Evolutionary conservation across 768 basidiomycete genomes (phyloP), one percentile per base, ranked within the genome.

Genomic region (Hysterangium stoloniferum): DNA sequence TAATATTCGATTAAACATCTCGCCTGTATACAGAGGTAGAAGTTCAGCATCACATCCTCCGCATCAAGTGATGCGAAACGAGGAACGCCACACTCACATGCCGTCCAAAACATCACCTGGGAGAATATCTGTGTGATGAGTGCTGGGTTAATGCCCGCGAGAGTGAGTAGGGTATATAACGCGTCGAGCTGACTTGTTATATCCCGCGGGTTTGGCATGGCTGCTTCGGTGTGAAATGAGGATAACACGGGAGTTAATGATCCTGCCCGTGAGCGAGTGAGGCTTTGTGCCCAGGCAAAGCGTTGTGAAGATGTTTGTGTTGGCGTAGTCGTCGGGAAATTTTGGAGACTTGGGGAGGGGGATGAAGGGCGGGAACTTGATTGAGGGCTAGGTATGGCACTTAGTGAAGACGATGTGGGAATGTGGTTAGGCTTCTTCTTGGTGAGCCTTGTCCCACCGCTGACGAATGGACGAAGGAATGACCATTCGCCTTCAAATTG

Each of bases 401-500:
- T 66, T 48, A 64, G 62, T 22, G 68, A 68, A 24, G 66, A 60
- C 4, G 66, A 52, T n/a, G 65, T 56, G 4, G 71, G 60, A 6
- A 53, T 42, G 17, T 15, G 19, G 27, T 52, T 64, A 7, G 67
- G 86, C 22, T 45, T 52, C 62, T 77, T 82, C 62, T 83, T 84
- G 27, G 70, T 64, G 36, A 51, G 49, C 25, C 43, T 51, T 6
- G 38, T 40, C 24, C 41, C 41, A 27, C 49, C 22, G 34, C 15
- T 24, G 22, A 71, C 71, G 58, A 90, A 85, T 6, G 86, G 74
- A n/a, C 86, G 77, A 17, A 90, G 67, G 62, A 91, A 86, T 0
- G 85, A 83, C 96, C 96, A 99, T 48, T 98, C 96, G 4, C 90
- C 92, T 66, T 98, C 94, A 60, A 97, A 99, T 56, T 90, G 84